A percentile compares a stretch with the other conserved stretches of the same genome.
These are phyloP conservation scores for Rauvolfia tetraphylla DNA, from an alignment of 257 asterid genomes.

Conservation along the genomic window DNA sequence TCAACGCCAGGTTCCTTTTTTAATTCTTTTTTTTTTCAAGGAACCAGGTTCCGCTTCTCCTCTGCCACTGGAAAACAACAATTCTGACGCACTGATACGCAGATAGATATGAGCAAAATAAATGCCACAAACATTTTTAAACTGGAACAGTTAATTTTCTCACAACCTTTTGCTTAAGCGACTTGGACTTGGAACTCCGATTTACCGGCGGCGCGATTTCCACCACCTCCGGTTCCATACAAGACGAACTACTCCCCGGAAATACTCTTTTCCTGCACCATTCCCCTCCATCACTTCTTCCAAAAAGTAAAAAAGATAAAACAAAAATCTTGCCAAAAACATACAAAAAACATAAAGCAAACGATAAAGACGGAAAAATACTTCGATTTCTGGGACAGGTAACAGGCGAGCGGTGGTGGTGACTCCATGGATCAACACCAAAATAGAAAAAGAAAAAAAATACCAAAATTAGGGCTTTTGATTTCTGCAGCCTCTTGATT, in stretches of 20 bases:
- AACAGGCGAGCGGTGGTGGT: slow-evolving; percentile 54
- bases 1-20: not conserved
- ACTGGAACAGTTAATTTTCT: not conserved
- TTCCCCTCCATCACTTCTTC: slow-evolving; percentile 18
- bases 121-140: not conserved
- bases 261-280: slow-evolving; percentile 64
- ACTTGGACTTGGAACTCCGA: slow-evolving; percentile 29
- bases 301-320: not conserved
- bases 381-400: slow-evolving; percentile 44
- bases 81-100: not conserved
- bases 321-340: not conserved
- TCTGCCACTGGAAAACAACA: not conserved
- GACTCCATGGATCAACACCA: slow-evolving; percentile 47
- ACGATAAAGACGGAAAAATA: slow-evolving; percentile 9
- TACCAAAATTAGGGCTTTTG: slow-evolving; percentile 10
- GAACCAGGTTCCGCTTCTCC: not conserved
- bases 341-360: not conserved
- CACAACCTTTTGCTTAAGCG: slow-evolving; percentile 57
- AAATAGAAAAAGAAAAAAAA: not conserved
- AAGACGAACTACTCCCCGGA: slow-evolving; percentile 52
- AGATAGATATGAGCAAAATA: not conserved
- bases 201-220: slow-evolving; percentile 48
- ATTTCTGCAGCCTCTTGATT: not conserved
- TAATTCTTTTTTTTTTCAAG: not conserved
- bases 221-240: slow-evolving; percentile 52